phyloP scores from a whole-genome alignment of 148 eudicot species.

The Linanthus parryae region DNA sequence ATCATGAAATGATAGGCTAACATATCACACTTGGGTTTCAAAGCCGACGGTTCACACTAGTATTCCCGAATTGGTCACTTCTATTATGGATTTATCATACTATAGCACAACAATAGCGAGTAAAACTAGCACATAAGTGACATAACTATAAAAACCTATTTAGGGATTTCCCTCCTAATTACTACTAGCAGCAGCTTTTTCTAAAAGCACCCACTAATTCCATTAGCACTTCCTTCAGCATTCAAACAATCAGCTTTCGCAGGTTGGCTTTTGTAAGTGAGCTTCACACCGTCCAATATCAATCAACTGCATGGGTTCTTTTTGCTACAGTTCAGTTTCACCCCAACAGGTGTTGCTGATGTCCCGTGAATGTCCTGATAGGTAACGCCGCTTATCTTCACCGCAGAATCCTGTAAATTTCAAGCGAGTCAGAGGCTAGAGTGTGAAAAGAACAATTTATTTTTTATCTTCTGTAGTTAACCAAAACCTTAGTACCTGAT shows the following conservation, averaged over 20 bases:
- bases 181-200: too few relatives aligned
- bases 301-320: conserved; percentile 33
- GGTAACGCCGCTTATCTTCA: conserved; percentile 31
- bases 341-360: conserved; percentile 27
- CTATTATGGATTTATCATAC: too few relatives aligned
- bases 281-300: conserved; percentile 30
- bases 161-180: too few relatives aligned
- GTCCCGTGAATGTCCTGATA: conserved; percentile 35
- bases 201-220: too few relatives aligned
- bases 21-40: too few relatives aligned
- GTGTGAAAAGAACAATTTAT: too few relatives aligned
- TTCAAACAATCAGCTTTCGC: conserved; percentile 21
- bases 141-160: too few relatives aligned
- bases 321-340: conserved; percentile 41
- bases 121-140: too few relatives aligned
- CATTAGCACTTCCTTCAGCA: conserved; percentile 28
- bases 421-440: neutral
- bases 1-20: too few relatives aligned
- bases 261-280: conserved; percentile 14
- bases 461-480: neutral
- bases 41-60: too few relatives aligned
- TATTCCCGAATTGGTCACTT: too few relatives aligned
- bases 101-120: too few relatives aligned
- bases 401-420: conserved; percentile 29
- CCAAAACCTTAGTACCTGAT: conserved; percentile 2